Evolutionary conservation across 2,329 filamentous ascomycete species (phyloP).

Genomic region (Colletotrichum cereale): DNA sequence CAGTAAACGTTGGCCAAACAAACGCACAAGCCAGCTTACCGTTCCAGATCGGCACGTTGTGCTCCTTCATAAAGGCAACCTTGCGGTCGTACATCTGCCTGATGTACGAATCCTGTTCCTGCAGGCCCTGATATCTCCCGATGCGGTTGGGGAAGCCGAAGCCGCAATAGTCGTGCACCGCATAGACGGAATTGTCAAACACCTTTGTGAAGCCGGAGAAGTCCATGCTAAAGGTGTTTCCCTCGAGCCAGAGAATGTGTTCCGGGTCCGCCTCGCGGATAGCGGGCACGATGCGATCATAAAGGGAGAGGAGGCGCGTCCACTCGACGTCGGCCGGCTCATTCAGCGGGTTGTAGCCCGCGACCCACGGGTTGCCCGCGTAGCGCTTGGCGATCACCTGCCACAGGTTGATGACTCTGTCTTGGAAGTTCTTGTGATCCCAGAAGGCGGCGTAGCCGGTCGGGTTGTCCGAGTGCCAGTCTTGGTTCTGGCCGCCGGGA

Average conservation of each 20-base stretch:
- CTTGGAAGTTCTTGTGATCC: slow-evolving; percentile 61
- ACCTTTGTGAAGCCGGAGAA: slow-evolving; percentile 48
- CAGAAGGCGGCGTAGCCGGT: slow-evolving; percentile 57
- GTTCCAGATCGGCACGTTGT: slow-evolving; percentile 57
- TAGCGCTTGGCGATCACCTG: slow-evolving; percentile 56
- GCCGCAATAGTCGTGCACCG: slow-evolving; percentile 61
- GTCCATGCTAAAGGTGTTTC: slow-evolving; percentile 58
- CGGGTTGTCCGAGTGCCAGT: slow-evolving; percentile 59
- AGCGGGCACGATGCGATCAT: slow-evolving; percentile 50
- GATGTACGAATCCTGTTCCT: slow-evolving; percentile 53
- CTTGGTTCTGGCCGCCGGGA: slow-evolving; percentile 61
- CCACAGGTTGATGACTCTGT: slow-evolving; percentile 59
- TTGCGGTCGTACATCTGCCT: slow-evolving; percentile 51
- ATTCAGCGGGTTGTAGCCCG: slow-evolving; percentile 54
- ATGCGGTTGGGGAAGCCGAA: slow-evolving; percentile 57
- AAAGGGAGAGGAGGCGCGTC: slow-evolving; percentile 51
- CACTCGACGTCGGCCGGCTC: slow-evolving; percentile 45
- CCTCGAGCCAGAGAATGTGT: slow-evolving; percentile 60
- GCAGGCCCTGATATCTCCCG: slow-evolving; percentile 50
- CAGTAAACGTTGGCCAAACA: slow-evolving; percentile 29
- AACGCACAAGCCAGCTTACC: slow-evolving; percentile 53
- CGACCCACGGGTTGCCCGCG: slow-evolving; percentile 55
- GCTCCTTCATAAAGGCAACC: slow-evolving; percentile 53
- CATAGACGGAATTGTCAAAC: slow-evolving; percentile 57
- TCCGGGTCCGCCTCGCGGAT: slow-evolving; percentile 54